A percentile compares a stretch with the other conserved stretches of the same genome.
Evolutionary conservation across 2,329 filamentous ascomycete species (phyloP).

Genomic region (Dendrostoma leiphaemia): DNA sequence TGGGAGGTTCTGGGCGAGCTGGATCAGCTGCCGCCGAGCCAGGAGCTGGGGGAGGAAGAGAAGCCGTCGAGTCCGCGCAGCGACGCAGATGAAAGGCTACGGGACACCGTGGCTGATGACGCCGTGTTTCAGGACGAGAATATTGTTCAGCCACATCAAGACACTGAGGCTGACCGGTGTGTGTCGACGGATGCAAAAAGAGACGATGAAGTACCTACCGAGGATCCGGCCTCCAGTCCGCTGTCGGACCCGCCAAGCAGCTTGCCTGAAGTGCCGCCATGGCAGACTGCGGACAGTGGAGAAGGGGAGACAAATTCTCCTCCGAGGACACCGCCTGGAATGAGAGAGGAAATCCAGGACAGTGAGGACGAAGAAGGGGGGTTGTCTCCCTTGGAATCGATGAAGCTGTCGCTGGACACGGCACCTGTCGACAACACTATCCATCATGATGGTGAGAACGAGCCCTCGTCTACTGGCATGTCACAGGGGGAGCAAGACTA

Average conservation of each 20-base stretch:
- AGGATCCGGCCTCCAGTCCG: neutral
- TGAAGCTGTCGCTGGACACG: neutral
- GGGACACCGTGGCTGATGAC: neutral
- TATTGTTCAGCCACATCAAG: neutral
- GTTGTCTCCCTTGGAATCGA: slow-evolving; percentile 15
- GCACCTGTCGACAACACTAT: neutral
- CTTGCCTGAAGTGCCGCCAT: slow-evolving; percentile 3
- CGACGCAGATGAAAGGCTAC: neutral
- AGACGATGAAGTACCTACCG: neutral
- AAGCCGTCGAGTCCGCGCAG: neutral
- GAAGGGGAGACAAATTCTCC: slow-evolving; percentile 8
- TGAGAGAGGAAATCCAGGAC: slow-evolving; percentile 32
- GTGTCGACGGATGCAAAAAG: neutral
- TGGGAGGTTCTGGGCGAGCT: slow-evolving; percentile 56
- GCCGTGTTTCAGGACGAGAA: neutral
- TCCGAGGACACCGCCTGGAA: neutral
- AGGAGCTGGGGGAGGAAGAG: neutral
- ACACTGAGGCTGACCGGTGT: neutral
- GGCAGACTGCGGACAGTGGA: slow-evolving; percentile 6
- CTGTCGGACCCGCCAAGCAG: slow-evolving; percentile 16
- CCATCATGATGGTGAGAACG: neutral
- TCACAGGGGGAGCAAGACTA: too few relatives aligned
- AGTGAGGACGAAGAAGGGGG: slow-evolving; percentile 39
- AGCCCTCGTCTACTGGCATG: too few relatives aligned
- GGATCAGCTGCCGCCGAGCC: slow-evolving; percentile 23